Base-by-base conservation (phyloP, 2,329 filamentous ascomycete genomes). In the Aureobasidium namibiae region DNA sequence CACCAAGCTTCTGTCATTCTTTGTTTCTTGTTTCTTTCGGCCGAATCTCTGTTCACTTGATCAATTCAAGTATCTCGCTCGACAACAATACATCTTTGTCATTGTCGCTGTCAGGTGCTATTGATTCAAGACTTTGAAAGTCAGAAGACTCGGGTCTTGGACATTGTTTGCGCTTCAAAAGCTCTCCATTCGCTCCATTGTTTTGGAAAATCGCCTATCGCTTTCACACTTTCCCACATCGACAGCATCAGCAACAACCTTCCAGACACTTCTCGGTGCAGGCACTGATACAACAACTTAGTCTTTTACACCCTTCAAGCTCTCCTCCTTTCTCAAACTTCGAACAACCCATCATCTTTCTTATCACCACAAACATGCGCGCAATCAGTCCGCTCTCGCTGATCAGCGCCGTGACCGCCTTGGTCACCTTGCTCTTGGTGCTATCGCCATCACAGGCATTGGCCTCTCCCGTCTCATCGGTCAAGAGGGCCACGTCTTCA, bases 401-500 rank as follows among this genome's bases (percentile, higher is more conserved):
- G 29, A 26, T 61, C 21, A 54, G 59, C 38, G 49, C 31, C 8
- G 36, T 57, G n/a, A 52, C 50, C 36, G 38, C 52, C 7, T 14
- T 61, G 44, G 34, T 46, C 13, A 61, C 59, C 26, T 44, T 61
- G 23, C 38, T 61, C 14, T 7, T 61, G 29, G 34, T 48, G 33
- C 23, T 57, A 14, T 42, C 36, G 49, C 59, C 50, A 31, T 39
- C 52, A 34, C 59, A 54, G 45, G 34, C 45, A 7, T 36, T 36
- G 52, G 59, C 52, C 34, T 56, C 52, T 24, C 59, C 59, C 23
- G 36, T 61, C 3, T 45, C 44, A 21, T 29, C 38, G 36, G 59
- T 36, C 36, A 50, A 56, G 50, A 57, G 59, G 16, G 61, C 64
- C 29, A 79, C 80, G 5, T 75, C 73, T 67, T 52, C 45, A 45